phyloP scores from a whole-genome alignment of 768 basidiomycete species.

The Leccinum barrowsii region DNA sequence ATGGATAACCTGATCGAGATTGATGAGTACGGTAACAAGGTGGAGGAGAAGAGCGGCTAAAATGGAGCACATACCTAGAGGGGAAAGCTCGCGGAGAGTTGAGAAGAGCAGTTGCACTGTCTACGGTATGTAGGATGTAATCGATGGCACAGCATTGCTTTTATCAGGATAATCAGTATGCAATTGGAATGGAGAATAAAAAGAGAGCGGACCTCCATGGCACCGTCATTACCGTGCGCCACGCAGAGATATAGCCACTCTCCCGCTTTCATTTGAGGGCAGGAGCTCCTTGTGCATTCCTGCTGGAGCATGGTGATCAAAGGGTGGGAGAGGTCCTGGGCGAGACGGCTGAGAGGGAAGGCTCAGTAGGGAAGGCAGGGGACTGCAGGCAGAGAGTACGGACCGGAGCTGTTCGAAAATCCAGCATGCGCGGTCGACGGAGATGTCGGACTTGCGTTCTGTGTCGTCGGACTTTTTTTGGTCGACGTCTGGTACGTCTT shows the following conservation, averaged over 20 bases:
- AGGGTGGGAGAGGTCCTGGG: constrained; percentile 83
- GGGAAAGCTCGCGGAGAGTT: constrained; percentile 92
- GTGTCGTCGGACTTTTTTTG: constrained; percentile 28
- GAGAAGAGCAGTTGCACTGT: constrained; percentile 87
- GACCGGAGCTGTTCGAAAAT: constrained; percentile 67
- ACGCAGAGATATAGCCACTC: constrained; percentile 98
- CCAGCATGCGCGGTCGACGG: constrained; percentile 83
- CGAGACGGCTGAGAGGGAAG: constrained; percentile 58
- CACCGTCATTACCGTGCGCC: constrained; percentile 85
- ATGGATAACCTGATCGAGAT: constrained; percentile 63
- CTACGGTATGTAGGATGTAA: constrained; percentile 90
- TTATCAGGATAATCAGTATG: constrained; percentile 16
- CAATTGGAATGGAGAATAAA: neutral
- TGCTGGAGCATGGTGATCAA: constrained; percentile 81
- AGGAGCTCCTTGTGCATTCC: constrained; percentile 81
- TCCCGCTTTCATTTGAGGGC: constrained; percentile 98
- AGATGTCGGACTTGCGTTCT: constrained; percentile 42
- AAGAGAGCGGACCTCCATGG: constrained; percentile 65
- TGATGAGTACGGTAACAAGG: constrained; percentile 20
- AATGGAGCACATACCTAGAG: constrained; percentile 58
- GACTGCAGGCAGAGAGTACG: constrained; percentile 7
- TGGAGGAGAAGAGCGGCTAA: constrained; percentile 12
- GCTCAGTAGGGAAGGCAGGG: neutral
- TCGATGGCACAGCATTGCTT: constrained; percentile 97
- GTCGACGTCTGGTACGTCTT: constrained; percentile 19